Base-by-base conservation (phyloP, 208 protist species). In the Acanthamoeba triangularis region DNA sequence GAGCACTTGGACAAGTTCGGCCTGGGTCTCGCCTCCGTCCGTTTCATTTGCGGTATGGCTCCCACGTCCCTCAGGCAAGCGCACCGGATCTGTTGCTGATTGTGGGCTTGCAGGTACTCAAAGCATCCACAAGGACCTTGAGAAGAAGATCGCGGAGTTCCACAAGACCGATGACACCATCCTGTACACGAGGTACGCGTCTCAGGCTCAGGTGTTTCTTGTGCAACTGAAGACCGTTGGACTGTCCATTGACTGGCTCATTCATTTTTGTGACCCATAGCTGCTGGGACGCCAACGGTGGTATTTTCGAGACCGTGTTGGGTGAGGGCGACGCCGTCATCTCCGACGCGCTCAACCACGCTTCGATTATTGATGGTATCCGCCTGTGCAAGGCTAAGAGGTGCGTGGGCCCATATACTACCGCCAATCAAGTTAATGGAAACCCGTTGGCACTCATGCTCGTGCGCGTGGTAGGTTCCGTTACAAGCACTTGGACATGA, bases 251-350 rank as follows among this genome's bases (percentile, higher is more conserved):
- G 59, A 65, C 28, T 65, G 59, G 52, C 16, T 20, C 52, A 56
- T 20, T 18, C 52, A 56, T 56, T 56, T 11, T 52, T 4, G 16
- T 20, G 7, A 35, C 0, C 11, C 20, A 56, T 41, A 91, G 85
- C 85, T 99, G 98, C 94, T 99, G 99, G 95, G 98, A 99, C 96
- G 98, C 98, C 41, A 99, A 99, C 93, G 98, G 96, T 28, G 98
- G 98, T 69, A 65, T 99, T 25, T 99, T 99, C 96, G 98, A 99
- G 96, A 94, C 97, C 25, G 47, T 99, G 6, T 94, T 99, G 20
- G 97, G 93, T 16, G 80, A 82, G 49, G 96, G 98, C 35, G 98
- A 98, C 94, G 97, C 97, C n/a, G 96, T 99, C 67, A 97, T 99
- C 84, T 97, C 91, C 44, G 98, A 98, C 93, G 93, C 95, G 30